A percentile compares a stretch with the other conserved stretches of the same genome.
These are phyloP conservation scores for Yamadazyma tumulicola DNA, from an alignment of 805 yeast genomes.

Conservation along the genomic window DNA sequence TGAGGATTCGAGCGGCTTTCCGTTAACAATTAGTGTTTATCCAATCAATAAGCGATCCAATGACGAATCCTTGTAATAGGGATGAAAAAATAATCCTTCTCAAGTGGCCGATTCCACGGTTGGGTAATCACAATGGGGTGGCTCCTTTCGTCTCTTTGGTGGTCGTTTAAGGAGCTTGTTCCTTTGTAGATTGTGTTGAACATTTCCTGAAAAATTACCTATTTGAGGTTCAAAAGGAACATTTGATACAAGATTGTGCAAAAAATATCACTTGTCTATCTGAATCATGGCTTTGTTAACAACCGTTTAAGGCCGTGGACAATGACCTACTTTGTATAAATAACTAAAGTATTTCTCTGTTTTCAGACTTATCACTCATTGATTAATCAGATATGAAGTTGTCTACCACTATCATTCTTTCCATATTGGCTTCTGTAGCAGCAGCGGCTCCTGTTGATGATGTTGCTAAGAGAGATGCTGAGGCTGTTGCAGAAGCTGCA, in stretches of 20 bases:
- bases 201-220: neutral
- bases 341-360: neutral
- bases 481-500: constrained; percentile 9
- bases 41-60: no score
- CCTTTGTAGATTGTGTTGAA: no score
- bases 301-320: no score
- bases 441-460: constrained; percentile 14
- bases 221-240: neutral
- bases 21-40: constrained; percentile 1
- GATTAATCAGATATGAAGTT: constrained; percentile 11
- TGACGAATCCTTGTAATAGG: no score
- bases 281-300: no score
- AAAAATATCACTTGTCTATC: no score
- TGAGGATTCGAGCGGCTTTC: constrained; percentile 1
- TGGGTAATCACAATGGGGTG: no score
- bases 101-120: no score
- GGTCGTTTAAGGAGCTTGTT: no score
- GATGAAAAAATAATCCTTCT: no score
- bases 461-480: constrained; percentile 7
- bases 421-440: constrained; percentile 9
- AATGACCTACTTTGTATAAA: no score
- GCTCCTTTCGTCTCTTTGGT: no score
- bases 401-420: constrained; percentile 10
- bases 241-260: neutral
- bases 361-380: neutral